A percentile compares a stretch with the other conserved stretches of the same genome.
Conservation (phyloP, 1,284 basidiomycete species). For the Ceratobasidium sp. region DNA sequence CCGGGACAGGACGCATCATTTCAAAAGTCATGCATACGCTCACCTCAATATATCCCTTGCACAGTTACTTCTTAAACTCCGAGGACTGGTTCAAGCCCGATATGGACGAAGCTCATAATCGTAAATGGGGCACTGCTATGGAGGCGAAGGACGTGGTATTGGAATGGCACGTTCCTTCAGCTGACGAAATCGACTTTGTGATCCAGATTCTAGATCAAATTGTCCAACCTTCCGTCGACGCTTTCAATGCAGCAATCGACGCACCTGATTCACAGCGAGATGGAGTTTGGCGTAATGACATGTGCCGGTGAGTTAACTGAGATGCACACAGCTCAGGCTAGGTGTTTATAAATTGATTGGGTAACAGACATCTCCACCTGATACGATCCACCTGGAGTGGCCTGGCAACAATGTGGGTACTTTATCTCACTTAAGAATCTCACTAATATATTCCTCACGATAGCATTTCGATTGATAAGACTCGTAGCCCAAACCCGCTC, state of each 20-base stretch:
- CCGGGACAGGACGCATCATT: constrained; percentile 79
- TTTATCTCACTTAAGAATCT: not conserved
- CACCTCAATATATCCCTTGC: constrained; percentile 78
- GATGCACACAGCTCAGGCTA: not conserved
- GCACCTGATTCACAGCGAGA: constrained; percentile 65
- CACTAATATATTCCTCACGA: not conserved
- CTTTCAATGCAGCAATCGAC: constrained; percentile 69
- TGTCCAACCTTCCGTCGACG: constrained; percentile 68
- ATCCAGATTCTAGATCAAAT: constrained; percentile 79
- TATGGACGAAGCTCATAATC: constrained; percentile 75
- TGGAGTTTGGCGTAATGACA: constrained; percentile 84
- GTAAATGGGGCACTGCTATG: constrained; percentile 84
- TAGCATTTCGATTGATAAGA: constrained; percentile 22
- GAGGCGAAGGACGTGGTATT: constrained; percentile 80
- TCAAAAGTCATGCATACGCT: constrained; percentile 80
- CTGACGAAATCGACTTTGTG: constrained; percentile 80
- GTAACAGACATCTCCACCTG: constrained; percentile 64
- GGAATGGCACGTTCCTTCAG: constrained; percentile 86
- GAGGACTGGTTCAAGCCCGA: constrained; percentile 81
- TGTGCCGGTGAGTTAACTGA: constrained; percentile 73
- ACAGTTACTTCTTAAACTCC: constrained; percentile 83
- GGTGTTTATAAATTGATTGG: constrained; percentile 1
- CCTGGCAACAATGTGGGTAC: constrained; percentile 59
- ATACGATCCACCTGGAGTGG: constrained; percentile 74
- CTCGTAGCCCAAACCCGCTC: not conserved